These are phyloP conservation scores for Phytophthora capsici DNA, from an alignment of 352 stramenopile genomes.

Conservation along the genomic window DNA sequence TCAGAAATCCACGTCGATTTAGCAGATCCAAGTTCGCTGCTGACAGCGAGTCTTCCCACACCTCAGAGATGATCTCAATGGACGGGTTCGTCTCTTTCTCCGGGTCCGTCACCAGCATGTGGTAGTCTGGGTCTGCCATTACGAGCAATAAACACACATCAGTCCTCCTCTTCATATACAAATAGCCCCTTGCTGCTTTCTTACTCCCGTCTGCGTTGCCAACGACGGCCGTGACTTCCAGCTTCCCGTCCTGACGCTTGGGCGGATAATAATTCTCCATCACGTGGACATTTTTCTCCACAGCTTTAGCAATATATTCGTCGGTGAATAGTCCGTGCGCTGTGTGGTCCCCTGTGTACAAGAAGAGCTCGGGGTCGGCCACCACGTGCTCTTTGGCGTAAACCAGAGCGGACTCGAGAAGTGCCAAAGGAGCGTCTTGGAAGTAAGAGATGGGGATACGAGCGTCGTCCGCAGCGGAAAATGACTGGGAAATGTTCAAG, in stretches of 20 bases:
- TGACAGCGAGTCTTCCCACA: slow-evolving; percentile 71
- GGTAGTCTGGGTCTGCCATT: slow-evolving; percentile 75
- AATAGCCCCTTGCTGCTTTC: slow-evolving; percentile 5
- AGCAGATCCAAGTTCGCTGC: slow-evolving; percentile 63
- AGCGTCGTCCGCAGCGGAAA: slow-evolving; percentile 44
- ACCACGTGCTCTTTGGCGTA: slow-evolving; percentile 69
- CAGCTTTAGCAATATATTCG: slow-evolving; percentile 61
- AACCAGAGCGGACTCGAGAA: slow-evolving; percentile 74
- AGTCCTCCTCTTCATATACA: neutral
- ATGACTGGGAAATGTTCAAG: slow-evolving; percentile 69
- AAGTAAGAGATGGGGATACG: slow-evolving; percentile 56
- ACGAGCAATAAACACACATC: slow-evolving; percentile 1
- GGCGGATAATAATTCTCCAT: slow-evolving; percentile 77
- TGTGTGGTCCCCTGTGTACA: slow-evolving; percentile 86
- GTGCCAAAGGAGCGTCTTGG: slow-evolving; percentile 53
- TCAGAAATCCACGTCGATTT: slow-evolving; percentile 70
- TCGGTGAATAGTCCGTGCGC: slow-evolving; percentile 70
- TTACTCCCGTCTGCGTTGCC: slow-evolving; percentile 83
- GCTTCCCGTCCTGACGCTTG: slow-evolving; percentile 21
- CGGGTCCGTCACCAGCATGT: slow-evolving; percentile 82
- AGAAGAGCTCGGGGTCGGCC: slow-evolving; percentile 65
- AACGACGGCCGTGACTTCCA: slow-evolving; percentile 77
- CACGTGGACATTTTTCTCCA: slow-evolving; percentile 68
- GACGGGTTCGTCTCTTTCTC: slow-evolving; percentile 59
- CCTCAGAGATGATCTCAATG: slow-evolving; percentile 64